Evolutionary conservation across 1,284 basidiomycete genomes (phyloP), one percentile per base, ranked within the genome.

Genomic region (Cryptococcus depauperatus): DNA sequence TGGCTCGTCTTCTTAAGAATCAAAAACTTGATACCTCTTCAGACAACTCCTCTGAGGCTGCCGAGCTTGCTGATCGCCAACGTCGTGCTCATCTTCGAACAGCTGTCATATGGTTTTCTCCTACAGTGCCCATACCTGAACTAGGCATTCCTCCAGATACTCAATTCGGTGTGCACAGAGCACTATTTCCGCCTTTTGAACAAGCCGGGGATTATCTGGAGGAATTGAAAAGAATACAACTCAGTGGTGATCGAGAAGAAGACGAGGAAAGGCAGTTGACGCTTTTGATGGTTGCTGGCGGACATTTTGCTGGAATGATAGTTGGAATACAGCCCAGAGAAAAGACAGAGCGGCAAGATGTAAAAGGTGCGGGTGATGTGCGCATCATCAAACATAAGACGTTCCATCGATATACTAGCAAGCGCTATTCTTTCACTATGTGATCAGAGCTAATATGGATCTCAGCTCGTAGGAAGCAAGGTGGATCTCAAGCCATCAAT

Each of bases 371-470:
- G 70, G 67, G 81, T 69, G 75, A 76, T 37, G 79, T 83, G 2
- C 83, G 92, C 59, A 79, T 98, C 3, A 60, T 98, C 34, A 77
- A 77, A 50, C 89, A 95, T 66, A 98, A 98, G 72, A 97, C 95
- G 0, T 98, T 97, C 70, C 95, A 98, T 69, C 82, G 95, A 6
- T 99, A 99, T 69, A 99, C 95, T 0, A 98, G 90, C 93, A 48
- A 56, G 75, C 69, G 7, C 27, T 27, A 21, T 19, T 28, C 16
- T 16, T 8, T 5, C 10, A n/a, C 35, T 4, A 37, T 10, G 16
- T 5, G 7, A n/a, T 13, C 3, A 18, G n/a, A 35, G 16, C 46
- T 56, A 37, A 55, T 28, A 7, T 18, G 26, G 5, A 23, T 42
- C 14, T 2, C 47, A 95, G 90, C 95, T 32, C 85, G 95, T 56